Evolutionary conservation across 768 basidiomycete genomes (phyloP).

Genomic region (Strobilomyces dryophilus): DNA sequence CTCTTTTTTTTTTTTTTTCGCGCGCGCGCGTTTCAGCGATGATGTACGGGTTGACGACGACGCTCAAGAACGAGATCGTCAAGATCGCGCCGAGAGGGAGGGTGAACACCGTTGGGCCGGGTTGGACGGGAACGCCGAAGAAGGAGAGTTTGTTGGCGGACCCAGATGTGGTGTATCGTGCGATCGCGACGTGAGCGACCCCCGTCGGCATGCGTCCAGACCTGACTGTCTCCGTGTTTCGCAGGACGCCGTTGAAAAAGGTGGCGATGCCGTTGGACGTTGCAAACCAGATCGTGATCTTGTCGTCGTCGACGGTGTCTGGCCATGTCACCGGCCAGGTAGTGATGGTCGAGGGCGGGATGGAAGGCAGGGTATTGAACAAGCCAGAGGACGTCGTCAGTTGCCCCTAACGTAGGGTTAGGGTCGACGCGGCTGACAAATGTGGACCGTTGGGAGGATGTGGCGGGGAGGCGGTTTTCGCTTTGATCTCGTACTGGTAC

Average conservation of each 20-base stretch:
- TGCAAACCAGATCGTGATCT: slow-evolving; percentile 57
- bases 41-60: slow-evolving; percentile 67
- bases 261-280: slow-evolving; percentile 59
- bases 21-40: slow-evolving; percentile 41
- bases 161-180: slow-evolving; percentile 48
- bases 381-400: slow-evolving; percentile 31
- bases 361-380: slow-evolving; percentile 66
- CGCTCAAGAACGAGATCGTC: slow-evolving; percentile 80
- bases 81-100: slow-evolving; percentile 65
- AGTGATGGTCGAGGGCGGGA: slow-evolving; percentile 70
- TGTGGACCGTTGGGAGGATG: not conserved
- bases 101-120: slow-evolving; percentile 69
- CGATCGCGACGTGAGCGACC: slow-evolving; percentile 64
- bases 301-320: slow-evolving; percentile 58
- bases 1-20: too few species aligned
- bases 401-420: slow-evolving; percentile 18
- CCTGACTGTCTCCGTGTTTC: not conserved
- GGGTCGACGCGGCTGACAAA: slow-evolving; percentile 24
- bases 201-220: not conserved
- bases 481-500: slow-evolving; percentile 7
- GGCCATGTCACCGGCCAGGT: slow-evolving; percentile 71
- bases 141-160: slow-evolving; percentile 54
- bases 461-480: not conserved
- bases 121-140: slow-evolving; percentile 66
- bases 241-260: slow-evolving; percentile 67